Conservation (phyloP, 805 yeast genomes). For the Candida dendrica region DNA sequence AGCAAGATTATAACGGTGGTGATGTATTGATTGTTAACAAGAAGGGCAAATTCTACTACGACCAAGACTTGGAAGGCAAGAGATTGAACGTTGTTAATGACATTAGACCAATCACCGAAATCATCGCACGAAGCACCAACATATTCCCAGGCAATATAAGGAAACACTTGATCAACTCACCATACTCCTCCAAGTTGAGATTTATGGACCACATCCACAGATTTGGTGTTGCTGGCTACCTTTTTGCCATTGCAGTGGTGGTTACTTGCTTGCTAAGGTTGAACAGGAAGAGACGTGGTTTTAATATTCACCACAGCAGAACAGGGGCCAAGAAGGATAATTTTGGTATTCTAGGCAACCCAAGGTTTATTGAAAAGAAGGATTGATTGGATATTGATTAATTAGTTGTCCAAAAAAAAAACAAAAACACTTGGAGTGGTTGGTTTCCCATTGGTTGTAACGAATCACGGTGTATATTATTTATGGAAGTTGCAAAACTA, state of each 20-base stretch:
- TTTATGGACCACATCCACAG: slow-evolving; percentile 38
- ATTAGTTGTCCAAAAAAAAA: no score
- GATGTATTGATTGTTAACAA: slow-evolving; percentile 48
- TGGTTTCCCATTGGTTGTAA: no score
- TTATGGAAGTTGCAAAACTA: no score
- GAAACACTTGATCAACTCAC: slow-evolving; percentile 34
- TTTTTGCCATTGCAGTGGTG: slow-evolving; percentile 1
- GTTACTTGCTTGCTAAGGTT: no score
- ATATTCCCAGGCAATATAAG: slow-evolving; percentile 8
- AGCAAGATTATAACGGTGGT: slow-evolving; percentile 35
- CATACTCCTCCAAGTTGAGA: slow-evolving; percentile 30
- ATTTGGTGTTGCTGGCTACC: slow-evolving; percentile 38
- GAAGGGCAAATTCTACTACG: slow-evolving; percentile 28
- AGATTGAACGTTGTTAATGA: slow-evolving; percentile 4
- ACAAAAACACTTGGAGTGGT: no score
- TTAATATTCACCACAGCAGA: background rate
- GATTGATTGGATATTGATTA: background rate
- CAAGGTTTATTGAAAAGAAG: background rate
- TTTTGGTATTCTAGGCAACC: slow-evolving; percentile 2
- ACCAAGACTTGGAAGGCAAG: slow-evolving; percentile 28
- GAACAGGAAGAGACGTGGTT: background rate
- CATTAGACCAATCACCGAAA: background rate
- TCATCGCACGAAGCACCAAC: background rate
- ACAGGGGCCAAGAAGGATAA: background rate
- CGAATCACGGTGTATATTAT: no score